Conservation (phyloP, 2,329 filamentous ascomycete genomes). For the Coniochaeta sp. region DNA sequence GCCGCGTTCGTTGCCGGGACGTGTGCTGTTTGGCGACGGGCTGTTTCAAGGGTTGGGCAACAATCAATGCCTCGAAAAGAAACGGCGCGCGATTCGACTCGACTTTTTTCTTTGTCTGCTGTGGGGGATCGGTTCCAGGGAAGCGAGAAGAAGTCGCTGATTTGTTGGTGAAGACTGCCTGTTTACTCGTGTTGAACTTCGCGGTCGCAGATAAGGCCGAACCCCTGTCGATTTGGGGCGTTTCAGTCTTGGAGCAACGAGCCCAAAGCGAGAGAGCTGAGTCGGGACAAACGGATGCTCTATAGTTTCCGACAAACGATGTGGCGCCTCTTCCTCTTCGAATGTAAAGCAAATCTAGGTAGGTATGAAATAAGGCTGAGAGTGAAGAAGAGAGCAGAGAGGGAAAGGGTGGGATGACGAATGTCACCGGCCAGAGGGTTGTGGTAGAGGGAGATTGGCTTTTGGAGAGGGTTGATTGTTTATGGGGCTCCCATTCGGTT, state of each 20-base stretch:
- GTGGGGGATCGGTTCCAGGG: neutral
- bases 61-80: neutral
- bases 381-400: neutral
- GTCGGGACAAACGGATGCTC: neutral
- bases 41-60: conserved; percentile 2
- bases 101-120: neutral
- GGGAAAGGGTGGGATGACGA: neutral
- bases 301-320: neutral
- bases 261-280: neutral
- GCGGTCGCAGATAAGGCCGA: neutral
- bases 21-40: neutral
- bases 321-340: neutral
- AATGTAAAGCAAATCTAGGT: too few relatives aligned
- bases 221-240: neutral
- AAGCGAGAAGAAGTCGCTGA: neutral
- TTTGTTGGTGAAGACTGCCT: neutral
- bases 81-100: neutral
- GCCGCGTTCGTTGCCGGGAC: neutral
- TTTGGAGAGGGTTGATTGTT: neutral
- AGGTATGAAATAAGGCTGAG: too few relatives aligned
- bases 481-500: neutral
- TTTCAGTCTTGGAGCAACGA: neutral
- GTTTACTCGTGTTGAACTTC: conserved; percentile 1
- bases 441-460: neutral
- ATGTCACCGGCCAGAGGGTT: neutral